These are phyloP conservation scores for Favolaschia claudopus DNA, from an alignment of 768 basidiomycete genomes.

Conservation along the genomic window DNA sequence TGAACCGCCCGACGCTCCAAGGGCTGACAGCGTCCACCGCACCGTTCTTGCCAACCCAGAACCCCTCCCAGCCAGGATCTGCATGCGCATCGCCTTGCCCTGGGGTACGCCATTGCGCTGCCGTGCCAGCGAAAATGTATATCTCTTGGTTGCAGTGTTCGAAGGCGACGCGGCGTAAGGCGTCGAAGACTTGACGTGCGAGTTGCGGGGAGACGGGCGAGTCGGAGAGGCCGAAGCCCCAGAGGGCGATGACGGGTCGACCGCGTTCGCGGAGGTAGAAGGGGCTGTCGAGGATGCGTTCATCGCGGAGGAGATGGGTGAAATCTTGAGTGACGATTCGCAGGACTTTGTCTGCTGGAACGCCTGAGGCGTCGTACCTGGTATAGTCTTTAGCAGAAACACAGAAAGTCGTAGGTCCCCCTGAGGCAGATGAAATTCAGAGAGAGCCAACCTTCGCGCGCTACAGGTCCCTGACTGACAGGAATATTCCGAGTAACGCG, in stretches of 20 bases:
- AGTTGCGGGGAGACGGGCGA: conserved; percentile 7
- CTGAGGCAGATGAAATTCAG: not conserved
- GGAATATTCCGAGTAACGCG: no score
- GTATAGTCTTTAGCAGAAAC: no score
- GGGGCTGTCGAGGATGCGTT: conserved; percentile 72
- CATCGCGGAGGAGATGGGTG: conserved; percentile 69
- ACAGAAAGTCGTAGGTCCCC: no score
- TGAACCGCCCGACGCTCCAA: conserved; percentile 82
- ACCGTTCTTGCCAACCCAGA: conserved; percentile 68
- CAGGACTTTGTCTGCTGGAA: conserved; percentile 75
- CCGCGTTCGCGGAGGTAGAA: conserved; percentile 77
- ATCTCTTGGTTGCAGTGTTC: not conserved
- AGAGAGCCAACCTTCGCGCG: no score
- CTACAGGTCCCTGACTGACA: no score
- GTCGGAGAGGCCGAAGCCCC: conserved; percentile 53
- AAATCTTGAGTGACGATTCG: conserved; percentile 75
- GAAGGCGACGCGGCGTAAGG: conserved; percentile 23
- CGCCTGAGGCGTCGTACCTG: conserved; percentile 87
- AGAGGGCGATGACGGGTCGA: conserved; percentile 74
- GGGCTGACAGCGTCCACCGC: conserved; percentile 79
- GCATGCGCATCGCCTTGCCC: conserved; percentile 69
- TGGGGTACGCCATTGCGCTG: conserved; percentile 79
- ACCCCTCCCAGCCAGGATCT: conserved; percentile 67
- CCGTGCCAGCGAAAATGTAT: conserved; percentile 56
- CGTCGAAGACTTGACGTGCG: conserved; percentile 7